phyloP scores from a whole-genome alignment of 2,329 filamentous ascomycete genomes.

The Rhexocercosporidium sp. region DNA sequence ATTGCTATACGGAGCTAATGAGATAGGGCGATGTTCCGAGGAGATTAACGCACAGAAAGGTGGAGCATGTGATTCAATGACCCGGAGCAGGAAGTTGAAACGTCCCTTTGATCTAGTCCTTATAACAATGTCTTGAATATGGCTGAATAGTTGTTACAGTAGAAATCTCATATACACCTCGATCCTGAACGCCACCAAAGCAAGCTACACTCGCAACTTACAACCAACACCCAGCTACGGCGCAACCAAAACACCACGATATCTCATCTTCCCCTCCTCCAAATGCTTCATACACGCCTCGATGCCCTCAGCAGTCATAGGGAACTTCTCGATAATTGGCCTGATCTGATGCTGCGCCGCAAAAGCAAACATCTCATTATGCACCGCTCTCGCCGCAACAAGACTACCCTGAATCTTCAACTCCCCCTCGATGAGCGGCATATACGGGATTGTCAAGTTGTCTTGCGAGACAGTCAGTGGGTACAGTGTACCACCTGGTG shows the following conservation, averaged over 20 bases:
- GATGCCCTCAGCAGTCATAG: conserved; percentile 56
- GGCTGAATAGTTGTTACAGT: background rate
- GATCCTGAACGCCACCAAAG: conserved; percentile 13
- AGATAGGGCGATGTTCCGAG: background rate
- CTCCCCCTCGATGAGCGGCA: conserved; percentile 36
- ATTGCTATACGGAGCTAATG: too few relatives aligned
- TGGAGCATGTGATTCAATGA: too few relatives aligned
- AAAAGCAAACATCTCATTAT: conserved; percentile 63
- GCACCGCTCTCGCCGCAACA: conserved; percentile 49
- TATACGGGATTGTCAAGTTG: conserved; percentile 40
- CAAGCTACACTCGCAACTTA: background rate
- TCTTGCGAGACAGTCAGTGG: conserved; percentile 68
- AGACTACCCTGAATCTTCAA: conserved; percentile 39
- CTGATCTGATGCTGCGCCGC: conserved; percentile 63
- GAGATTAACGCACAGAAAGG: background rate
- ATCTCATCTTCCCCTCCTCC: conserved; percentile 59
- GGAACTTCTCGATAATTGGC: conserved; percentile 61
- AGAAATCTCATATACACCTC: background rate
- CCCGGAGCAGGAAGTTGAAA: too few relatives aligned
- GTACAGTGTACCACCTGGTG: conserved; percentile 63
- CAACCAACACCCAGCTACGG: conserved; percentile 27
- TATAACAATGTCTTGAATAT: too few relatives aligned
- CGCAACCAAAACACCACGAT: conserved; percentile 49
- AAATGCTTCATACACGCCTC: conserved; percentile 62
- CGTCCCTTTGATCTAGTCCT: too few relatives aligned